Evolutionary conservation across 257 asterid genomes (phyloP).

Genomic region (Coffea canephora): DNA sequence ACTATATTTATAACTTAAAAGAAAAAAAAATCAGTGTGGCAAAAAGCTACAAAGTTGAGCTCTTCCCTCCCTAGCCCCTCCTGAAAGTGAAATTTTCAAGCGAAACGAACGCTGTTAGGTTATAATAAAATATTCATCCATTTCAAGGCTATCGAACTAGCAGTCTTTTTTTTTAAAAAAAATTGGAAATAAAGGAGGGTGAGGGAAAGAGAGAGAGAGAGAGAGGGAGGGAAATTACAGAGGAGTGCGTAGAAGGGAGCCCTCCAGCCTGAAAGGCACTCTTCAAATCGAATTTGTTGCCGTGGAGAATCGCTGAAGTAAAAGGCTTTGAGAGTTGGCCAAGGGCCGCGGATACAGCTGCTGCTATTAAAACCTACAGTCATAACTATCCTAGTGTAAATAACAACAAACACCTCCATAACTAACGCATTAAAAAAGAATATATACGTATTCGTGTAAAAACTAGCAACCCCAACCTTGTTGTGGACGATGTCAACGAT

Average conservation of each 20-base stretch:
- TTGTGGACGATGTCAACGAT: constrained; percentile 23
- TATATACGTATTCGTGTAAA: no score
- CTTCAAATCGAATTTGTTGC: constrained; percentile 54
- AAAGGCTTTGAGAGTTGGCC: constrained; percentile 83
- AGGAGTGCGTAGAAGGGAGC: constrained; percentile 92
- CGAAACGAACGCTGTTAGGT: no score
- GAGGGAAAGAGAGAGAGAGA: background rate
- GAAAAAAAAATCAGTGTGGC: background rate
- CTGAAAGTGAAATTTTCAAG: background rate
- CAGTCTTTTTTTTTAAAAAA: no score
- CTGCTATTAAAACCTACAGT: constrained; percentile 71
- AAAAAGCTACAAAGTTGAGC: background rate
- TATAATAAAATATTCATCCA: no score
- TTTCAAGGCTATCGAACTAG: background rate
- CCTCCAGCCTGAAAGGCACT: constrained; percentile 69
- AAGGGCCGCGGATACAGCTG: constrained; percentile 65
- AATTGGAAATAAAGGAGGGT: no score
- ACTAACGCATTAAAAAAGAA: no score
- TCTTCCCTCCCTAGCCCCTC: background rate
- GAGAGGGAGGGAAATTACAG: constrained; percentile 37
- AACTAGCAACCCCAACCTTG: constrained; percentile 7
- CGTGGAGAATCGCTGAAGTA: constrained; percentile 51
- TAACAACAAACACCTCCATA: no score
- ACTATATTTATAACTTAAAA: constrained; percentile 4
- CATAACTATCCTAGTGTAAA: no score